These are phyloP conservation scores for Grosmannia clavigera DNA, from an alignment of 2,329 filamentous ascomycete species.

Conservation along the genomic window DNA sequence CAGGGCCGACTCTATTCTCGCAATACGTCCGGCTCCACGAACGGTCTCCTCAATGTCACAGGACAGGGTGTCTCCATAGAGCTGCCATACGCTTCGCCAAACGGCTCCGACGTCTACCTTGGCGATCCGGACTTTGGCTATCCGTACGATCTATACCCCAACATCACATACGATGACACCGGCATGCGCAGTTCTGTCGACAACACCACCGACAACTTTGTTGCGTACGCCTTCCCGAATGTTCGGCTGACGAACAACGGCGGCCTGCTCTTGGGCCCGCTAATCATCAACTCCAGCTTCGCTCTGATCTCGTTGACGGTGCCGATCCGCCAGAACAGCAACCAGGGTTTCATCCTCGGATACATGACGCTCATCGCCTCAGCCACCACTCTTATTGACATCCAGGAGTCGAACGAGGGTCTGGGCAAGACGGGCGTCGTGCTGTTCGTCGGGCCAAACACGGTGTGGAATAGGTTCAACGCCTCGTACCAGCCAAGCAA, in stretches of 20 bases:
- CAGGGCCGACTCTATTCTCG: slow-evolving; percentile 65
- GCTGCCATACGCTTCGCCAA: slow-evolving; percentile 47
- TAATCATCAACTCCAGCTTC: slow-evolving; percentile 58
- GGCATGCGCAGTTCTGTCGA: slow-evolving; percentile 26
- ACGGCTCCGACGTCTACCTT: slow-evolving; percentile 48
- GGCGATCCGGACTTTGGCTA: slow-evolving; percentile 55
- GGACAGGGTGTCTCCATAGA: slow-evolving; percentile 34
- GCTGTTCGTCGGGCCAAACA: slow-evolving; percentile 56
- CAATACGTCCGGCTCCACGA: slow-evolving; percentile 43
- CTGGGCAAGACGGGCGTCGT: slow-evolving; percentile 58
- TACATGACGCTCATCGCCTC: slow-evolving; percentile 75
- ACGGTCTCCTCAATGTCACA: slow-evolving; percentile 54
- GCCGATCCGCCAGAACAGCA: slow-evolving; percentile 58
- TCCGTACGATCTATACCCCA: slow-evolving; percentile 62
- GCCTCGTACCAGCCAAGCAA: slow-evolving; percentile 32
- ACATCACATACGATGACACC: slow-evolving; percentile 52
- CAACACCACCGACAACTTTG: slow-evolving; percentile 27
- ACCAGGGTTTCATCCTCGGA: slow-evolving; percentile 53
- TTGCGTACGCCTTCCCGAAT: slow-evolving; percentile 36
- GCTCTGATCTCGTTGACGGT: slow-evolving; percentile 72
- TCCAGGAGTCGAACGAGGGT: slow-evolving; percentile 54
- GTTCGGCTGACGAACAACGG: slow-evolving; percentile 36
- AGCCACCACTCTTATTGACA: slow-evolving; percentile 48
- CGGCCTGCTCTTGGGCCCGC: slow-evolving; percentile 65
- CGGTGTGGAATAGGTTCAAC: slow-evolving; percentile 53